Conservation (phyloP, 805 yeast species). For the Ogataea nitratoaversa region DNA sequence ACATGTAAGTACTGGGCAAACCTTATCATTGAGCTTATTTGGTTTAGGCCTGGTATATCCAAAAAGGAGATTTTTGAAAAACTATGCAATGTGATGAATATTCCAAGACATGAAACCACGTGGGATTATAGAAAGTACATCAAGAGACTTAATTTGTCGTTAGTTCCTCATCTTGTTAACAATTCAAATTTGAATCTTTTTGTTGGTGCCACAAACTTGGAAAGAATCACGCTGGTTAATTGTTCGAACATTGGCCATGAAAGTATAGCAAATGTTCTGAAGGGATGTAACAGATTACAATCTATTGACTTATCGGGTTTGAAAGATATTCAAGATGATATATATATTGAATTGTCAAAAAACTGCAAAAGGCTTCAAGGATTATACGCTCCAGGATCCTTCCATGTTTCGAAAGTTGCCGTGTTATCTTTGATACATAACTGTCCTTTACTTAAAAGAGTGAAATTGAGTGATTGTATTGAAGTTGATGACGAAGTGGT, state of each 20-base stretch:
- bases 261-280: constrained; percentile 59
- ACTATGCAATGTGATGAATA: constrained; percentile 52
- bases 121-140: constrained; percentile 69
- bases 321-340: constrained; percentile 60
- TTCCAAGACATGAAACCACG: constrained; percentile 43
- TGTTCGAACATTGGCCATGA: constrained; percentile 60
- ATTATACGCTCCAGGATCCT: constrained; percentile 82
- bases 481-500: constrained; percentile 64
- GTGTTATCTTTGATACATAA: constrained; percentile 51
- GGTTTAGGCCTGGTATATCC: constrained; percentile 81
- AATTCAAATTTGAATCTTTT: constrained; percentile 60
- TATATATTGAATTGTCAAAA: constrained; percentile 61
- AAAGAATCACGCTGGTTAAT: constrained; percentile 79
- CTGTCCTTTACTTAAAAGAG: constrained; percentile 76
- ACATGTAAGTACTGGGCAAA: constrained; percentile 82
- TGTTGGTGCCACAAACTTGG: constrained; percentile 69
- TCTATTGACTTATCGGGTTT: constrained; percentile 87
- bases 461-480: constrained; percentile 71
- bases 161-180: constrained; percentile 62
- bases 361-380: constrained; percentile 82
- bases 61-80: constrained; percentile 44
- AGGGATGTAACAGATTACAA: constrained; percentile 66
- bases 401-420: constrained; percentile 61
- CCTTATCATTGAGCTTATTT: constrained; percentile 69
- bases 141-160: constrained; percentile 74